These are phyloP conservation scores for Canariomyces notabilis DNA, from an alignment of 2,329 filamentous ascomycete species.

Conservation along the genomic window DNA sequence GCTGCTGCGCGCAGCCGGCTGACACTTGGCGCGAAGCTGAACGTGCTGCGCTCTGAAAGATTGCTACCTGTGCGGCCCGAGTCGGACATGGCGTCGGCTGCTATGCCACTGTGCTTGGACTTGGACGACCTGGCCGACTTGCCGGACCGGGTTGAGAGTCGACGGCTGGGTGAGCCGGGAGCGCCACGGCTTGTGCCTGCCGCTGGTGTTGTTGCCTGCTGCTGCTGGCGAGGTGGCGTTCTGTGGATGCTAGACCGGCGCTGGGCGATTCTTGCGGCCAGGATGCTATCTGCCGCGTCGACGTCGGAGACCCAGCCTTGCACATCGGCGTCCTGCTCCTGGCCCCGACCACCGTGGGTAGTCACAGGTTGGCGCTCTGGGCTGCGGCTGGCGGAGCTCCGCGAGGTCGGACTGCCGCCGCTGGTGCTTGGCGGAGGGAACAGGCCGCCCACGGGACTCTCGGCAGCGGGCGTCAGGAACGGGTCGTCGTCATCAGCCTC, in stretches of 20 bases:
- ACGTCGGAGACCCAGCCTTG: slow-evolving; percentile 55
- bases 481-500: slow-evolving; percentile 36
- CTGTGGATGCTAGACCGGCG: slow-evolving; percentile 18
- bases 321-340: slow-evolving; percentile 46
- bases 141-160: slow-evolving; percentile 11
- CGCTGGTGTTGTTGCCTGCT: slow-evolving; percentile 5
- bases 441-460: slow-evolving; percentile 20
- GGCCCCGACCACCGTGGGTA: slow-evolving; percentile 21
- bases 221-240: neutral
- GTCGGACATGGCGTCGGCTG: neutral
- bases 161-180: slow-evolving; percentile 5
- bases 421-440: slow-evolving; percentile 11
- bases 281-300: slow-evolving; percentile 49
- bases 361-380: too few species aligned
- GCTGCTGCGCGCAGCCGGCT: neutral
- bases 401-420: slow-evolving; percentile 8
- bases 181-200: neutral
- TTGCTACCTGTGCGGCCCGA: slow-evolving; percentile 47
- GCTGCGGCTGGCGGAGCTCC: slow-evolving; percentile 20
- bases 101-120: too few species aligned
- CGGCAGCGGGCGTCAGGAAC: slow-evolving; percentile 42
- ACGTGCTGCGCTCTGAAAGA: slow-evolving; percentile 49
- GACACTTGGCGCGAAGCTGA: slow-evolving; percentile 28
- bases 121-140: neutral
- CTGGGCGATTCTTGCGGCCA: slow-evolving; percentile 41